Conservation (phyloP, 2,329 filamentous ascomycete genomes). For the Aspergillus sp. region DNA sequence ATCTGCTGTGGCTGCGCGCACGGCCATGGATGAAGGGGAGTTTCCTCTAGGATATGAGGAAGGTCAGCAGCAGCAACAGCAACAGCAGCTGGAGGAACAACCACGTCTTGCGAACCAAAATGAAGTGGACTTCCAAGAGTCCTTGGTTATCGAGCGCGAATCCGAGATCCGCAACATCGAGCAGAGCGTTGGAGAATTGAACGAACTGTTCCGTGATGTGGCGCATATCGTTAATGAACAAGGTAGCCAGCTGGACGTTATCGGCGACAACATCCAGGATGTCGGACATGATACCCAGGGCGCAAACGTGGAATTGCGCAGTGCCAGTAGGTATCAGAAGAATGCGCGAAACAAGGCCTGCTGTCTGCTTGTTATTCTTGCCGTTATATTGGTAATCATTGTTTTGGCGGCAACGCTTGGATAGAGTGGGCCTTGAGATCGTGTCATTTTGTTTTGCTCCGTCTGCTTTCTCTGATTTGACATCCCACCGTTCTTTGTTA, state of each 20-base stretch:
- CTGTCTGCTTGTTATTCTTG: conserved; percentile 79
- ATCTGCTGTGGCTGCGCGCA: conserved; percentile 72
- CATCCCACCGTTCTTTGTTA: conserved; percentile 12
- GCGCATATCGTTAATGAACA: conserved; percentile 94
- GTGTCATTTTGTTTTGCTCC: neutral
- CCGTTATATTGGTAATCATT: conserved; percentile 81
- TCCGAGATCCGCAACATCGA: conserved; percentile 96
- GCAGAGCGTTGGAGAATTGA: conserved; percentile 88
- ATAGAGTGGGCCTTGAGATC: conserved; percentile 28
- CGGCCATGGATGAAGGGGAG: conserved; percentile 58
- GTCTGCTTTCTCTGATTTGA: conserved; percentile 11
- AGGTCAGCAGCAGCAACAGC: conserved; percentile 46
- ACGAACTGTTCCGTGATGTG: conserved; percentile 96
- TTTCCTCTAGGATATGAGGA: conserved; percentile 15
- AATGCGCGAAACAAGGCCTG: conserved; percentile 91
- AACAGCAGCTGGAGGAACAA: conserved; percentile 66
- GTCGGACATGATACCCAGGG: conserved; percentile 73
- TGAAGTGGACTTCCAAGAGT: conserved; percentile 96
- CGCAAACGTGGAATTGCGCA: conserved; percentile 75
- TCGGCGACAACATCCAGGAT: conserved; percentile 78
- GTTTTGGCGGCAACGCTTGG: conserved; percentile 77
- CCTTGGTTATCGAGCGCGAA: conserved; percentile 90
- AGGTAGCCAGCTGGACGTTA: conserved; percentile 77
- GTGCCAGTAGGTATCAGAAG: conserved; percentile 87
- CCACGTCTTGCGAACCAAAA: conserved; percentile 78